These are phyloP conservation scores for Kingdonia uniflora DNA, from an alignment of 164 flowering plant genomes.

Conservation along the genomic window DNA sequence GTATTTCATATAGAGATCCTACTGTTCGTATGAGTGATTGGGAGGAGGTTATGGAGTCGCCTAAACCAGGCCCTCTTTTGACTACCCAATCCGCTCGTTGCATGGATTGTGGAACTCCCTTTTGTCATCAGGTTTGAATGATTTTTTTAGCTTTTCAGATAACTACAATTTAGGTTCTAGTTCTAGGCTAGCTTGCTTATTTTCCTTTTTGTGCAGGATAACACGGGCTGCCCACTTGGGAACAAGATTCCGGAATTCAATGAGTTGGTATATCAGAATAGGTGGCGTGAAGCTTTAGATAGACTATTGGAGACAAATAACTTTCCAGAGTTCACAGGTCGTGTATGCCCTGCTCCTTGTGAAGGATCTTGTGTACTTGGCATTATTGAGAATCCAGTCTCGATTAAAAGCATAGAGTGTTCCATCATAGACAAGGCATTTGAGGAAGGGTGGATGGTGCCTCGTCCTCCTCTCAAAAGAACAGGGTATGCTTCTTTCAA, in stretches of 20 bases:
- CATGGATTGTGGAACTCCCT: slow-evolving; percentile 99
- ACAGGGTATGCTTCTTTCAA: slow-evolving; percentile 68
- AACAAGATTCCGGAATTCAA: slow-evolving; percentile 99
- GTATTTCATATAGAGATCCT: slow-evolving; percentile 85
- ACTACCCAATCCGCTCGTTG: slow-evolving; percentile 98
- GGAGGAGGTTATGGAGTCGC: slow-evolving; percentile 81
- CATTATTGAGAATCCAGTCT: slow-evolving; percentile 95
- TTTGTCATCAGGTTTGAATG: slow-evolving; percentile 82
- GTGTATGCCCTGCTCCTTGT: slow-evolving; percentile 99
- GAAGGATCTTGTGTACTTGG: slow-evolving; percentile 99
- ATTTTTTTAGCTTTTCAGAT: too few species aligned
- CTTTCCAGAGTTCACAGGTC: slow-evolving; percentile 98
- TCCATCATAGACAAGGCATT: slow-evolving; percentile 96
- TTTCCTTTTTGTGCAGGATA: slow-evolving; percentile 42
- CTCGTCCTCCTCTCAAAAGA: slow-evolving; percentile 80
- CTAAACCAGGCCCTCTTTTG: slow-evolving; percentile 64
- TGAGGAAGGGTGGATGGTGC: slow-evolving; percentile 99
- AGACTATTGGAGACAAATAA: slow-evolving; percentile 94
- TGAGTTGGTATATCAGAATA: slow-evolving; percentile 91
- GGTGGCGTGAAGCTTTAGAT: slow-evolving; percentile 97
- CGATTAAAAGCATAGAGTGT: slow-evolving; percentile 93
- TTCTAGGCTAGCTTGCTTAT: not conserved
- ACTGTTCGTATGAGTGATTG: slow-evolving; percentile 68
- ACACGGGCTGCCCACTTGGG: slow-evolving; percentile 97
- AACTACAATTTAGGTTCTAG: too few species aligned